Evolutionary conservation across 1,139 yeast genomes (phyloP).

Genomic region (Saccharomyces hybrid): DNA sequence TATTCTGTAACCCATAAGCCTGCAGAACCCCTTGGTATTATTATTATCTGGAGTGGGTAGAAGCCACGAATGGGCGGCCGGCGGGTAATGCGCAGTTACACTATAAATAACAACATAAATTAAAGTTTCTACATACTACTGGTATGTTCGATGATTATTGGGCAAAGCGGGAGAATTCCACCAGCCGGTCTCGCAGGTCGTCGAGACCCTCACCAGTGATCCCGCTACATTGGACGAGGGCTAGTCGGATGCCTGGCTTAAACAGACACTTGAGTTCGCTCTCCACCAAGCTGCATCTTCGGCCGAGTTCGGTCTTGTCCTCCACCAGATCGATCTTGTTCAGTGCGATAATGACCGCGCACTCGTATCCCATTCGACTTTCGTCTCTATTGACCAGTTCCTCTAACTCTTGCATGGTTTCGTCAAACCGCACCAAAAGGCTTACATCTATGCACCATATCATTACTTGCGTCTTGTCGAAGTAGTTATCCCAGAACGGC

Average conservation of each 20-base stretch:
- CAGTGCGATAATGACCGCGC: conserved; percentile 47
- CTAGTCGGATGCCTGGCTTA: neutral
- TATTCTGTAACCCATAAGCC: neutral
- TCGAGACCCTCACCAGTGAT: conserved; percentile 15
- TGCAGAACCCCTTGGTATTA: conserved; percentile 1
- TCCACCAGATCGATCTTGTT: conserved; percentile 50
- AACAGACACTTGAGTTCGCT: neutral
- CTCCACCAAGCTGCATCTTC: neutral
- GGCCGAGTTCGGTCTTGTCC: conserved; percentile 3
- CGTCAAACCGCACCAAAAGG: conserved; percentile 53
- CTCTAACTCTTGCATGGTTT: conserved; percentile 57
- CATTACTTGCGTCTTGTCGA: conserved; percentile 73
- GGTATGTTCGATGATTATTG: neutral
- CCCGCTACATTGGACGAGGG: conserved; percentile 14
- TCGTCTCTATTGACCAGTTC: conserved; percentile 55
- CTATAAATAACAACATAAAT: neutral
- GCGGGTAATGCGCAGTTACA: neutral
- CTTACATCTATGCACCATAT: conserved; percentile 89
- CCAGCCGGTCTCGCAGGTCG: neutral
- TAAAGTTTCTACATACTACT: neutral
- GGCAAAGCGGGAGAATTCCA: neutral
- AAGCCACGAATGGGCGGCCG: neutral
- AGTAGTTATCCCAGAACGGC: conserved; percentile 86
- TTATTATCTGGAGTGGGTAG: neutral
- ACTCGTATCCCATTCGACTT: conserved; percentile 48